These are phyloP conservation scores for Tolypocladium ophioglossoides DNA, from an alignment of 2,329 filamentous ascomycete genomes.

Conservation along the genomic window DNA sequence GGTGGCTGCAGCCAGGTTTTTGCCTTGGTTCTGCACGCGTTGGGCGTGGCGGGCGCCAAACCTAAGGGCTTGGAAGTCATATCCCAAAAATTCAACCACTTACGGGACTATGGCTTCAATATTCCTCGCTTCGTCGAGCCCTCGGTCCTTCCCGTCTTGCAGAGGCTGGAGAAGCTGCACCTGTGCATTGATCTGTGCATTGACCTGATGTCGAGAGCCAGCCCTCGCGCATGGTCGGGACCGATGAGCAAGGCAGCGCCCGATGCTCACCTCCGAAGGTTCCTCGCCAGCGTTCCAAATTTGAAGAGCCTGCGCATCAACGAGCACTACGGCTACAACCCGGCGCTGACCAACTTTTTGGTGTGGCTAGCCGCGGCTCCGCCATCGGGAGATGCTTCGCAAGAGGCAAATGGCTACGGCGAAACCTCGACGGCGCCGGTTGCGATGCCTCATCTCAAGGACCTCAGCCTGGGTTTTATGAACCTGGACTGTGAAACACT, in stretches of 20 bases:
- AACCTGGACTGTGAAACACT: conserved; percentile 17
- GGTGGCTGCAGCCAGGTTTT: conserved; percentile 26
- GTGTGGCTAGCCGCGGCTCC: conserved; percentile 5
- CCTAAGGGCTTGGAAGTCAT: conserved; percentile 38
- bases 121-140: conserved; percentile 28
- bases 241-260: neutral
- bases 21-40: conserved; percentile 26
- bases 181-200: conserved; percentile 16
- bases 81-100: conserved; percentile 18
- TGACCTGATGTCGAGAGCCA: conserved; percentile 8
- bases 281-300: conserved; percentile 20
- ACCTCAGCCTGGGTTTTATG: conserved; percentile 33
- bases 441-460: conserved; percentile 22
- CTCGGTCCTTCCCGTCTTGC: conserved; percentile 28
- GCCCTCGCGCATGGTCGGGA: neutral
- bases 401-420: neutral
- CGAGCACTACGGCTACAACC: conserved; percentile 2
- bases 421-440: conserved; percentile 11
- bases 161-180: conserved; percentile 33
- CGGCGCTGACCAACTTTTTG: neutral
- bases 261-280: conserved; percentile 11
- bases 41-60: conserved; percentile 26
- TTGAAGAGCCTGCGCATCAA: conserved; percentile 32
- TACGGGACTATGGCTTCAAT: conserved; percentile 34
- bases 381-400: neutral